These are phyloP conservation scores for Colletotrichum cordylinicola DNA, from an alignment of 2,329 filamentous ascomycete genomes.

Conservation along the genomic window DNA sequence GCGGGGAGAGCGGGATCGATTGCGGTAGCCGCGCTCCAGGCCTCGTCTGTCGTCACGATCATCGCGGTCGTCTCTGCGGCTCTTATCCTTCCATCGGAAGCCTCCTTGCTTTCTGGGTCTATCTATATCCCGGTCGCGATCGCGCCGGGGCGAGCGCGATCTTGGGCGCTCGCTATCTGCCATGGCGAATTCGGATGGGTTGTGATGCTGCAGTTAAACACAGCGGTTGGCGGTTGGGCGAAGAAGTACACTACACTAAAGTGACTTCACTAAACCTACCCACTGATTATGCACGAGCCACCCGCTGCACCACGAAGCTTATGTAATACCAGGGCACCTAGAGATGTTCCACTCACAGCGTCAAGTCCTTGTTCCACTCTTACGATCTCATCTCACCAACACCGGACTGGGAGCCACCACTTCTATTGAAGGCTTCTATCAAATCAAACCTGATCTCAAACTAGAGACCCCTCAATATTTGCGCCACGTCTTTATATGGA, in stretches of 20 bases:
- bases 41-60: conserved; percentile 38
- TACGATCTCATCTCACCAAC: background rate
- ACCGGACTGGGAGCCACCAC: background rate
- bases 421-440: background rate
- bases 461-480: accelerated
- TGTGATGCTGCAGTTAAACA: background rate
- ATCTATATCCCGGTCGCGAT: conserved; percentile 14
- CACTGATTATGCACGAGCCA: background rate
- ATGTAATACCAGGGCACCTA: background rate
- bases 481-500: background rate
- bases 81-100: conserved; percentile 65
- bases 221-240: background rate
- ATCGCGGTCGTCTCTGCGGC: conserved; percentile 48
- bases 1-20: conserved; percentile 44
- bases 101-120: conserved; percentile 32
- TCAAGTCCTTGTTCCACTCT: background rate
- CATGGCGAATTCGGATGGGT: background rate
- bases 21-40: conserved; percentile 59
- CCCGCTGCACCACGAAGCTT: background rate
- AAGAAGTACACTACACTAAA: too few relatives aligned
- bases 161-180: conserved; percentile 15
- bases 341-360: background rate
- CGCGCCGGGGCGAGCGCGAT: conserved; percentile 22
- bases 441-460: background rate
- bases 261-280: background rate